Conservation (phyloP, 1,139 yeast genomes). For the Yamadazyma taylorii region DNA sequence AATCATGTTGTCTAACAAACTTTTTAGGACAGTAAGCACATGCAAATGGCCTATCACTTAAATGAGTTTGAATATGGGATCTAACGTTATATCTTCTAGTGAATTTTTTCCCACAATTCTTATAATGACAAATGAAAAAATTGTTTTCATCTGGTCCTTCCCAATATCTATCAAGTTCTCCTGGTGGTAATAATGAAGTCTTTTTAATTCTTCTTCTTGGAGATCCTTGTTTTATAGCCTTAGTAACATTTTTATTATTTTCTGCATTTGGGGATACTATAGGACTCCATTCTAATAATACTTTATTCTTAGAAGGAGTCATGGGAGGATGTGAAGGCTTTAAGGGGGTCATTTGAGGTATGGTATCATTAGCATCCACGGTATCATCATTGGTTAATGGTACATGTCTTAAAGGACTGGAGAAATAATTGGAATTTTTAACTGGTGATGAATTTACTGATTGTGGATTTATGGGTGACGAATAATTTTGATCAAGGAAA, state of each 20-base stretch:
- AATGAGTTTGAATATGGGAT: slow-evolving; percentile 95
- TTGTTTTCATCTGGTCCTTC: slow-evolving; percentile 74
- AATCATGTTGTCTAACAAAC: slow-evolving; percentile 89
- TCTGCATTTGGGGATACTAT: slow-evolving; percentile 48
- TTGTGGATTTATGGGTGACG: slow-evolving; percentile 30
- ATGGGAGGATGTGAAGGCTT: slow-evolving; percentile 29
- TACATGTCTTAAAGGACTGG: slow-evolving; percentile 28
- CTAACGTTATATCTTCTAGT: slow-evolving; percentile 91
- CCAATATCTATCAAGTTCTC: slow-evolving; percentile 82
- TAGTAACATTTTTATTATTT: slow-evolving; percentile 35
- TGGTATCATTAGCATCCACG: slow-evolving; percentile 42
- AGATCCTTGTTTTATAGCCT: slow-evolving; percentile 41
- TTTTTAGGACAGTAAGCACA: slow-evolving; percentile 64
- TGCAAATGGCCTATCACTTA: slow-evolving; percentile 86
- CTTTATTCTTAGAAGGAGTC: slow-evolving; percentile 38
- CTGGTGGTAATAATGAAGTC: slow-evolving; percentile 82
- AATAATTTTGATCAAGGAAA: slow-evolving; percentile 17
- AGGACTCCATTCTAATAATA: slow-evolving; percentile 56
- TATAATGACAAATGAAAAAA: slow-evolving; percentile 69
- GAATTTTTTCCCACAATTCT: slow-evolving; percentile 80
- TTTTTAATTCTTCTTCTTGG: slow-evolving; percentile 51
- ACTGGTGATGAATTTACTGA: slow-evolving; percentile 36
- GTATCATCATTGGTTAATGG: slow-evolving; percentile 26
- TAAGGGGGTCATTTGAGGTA: slow-evolving; percentile 43
- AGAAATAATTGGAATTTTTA: slow-evolving; percentile 18